A percentile compares a stretch with the other conserved stretches of the same genome.
Evolutionary conservation across 2,329 filamentous ascomycete genomes (phyloP).

Genomic region (Cercospora sojina): DNA sequence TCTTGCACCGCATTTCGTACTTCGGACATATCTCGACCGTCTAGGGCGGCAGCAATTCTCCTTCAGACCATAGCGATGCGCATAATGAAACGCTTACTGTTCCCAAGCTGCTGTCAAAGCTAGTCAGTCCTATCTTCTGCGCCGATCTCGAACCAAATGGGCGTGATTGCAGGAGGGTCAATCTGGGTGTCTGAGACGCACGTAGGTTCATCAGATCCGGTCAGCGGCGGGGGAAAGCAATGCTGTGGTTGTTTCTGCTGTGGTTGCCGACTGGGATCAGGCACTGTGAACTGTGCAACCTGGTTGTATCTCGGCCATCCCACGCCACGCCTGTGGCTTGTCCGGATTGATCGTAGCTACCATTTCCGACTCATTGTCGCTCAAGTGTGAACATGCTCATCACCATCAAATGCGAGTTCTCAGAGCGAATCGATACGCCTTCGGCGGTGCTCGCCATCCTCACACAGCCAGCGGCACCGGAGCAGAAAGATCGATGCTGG

Average conservation of each 20-base stretch:
- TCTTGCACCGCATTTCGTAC: neutral
- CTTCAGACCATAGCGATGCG: neutral
- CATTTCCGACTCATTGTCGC: neutral
- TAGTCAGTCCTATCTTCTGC: neutral
- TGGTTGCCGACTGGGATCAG: slow-evolving; percentile 4
- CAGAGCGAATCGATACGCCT: neutral
- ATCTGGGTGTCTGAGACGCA: slow-evolving; percentile 2
- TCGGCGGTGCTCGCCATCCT: neutral
- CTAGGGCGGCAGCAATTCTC: neutral
- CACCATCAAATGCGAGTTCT: neutral
- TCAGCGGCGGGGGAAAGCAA: neutral
- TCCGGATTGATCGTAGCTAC: neutral
- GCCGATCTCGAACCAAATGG: slow-evolving; percentile 10
- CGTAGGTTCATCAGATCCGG: slow-evolving; percentile 10
- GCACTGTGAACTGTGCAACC: neutral
- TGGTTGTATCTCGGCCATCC: neutral
- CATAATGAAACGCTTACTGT: neutral
- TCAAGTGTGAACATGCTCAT: neutral
- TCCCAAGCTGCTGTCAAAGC: neutral
- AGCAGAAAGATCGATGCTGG: slow-evolving; percentile 7
- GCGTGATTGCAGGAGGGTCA: slow-evolving; percentile 17
- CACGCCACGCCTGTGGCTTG: neutral
- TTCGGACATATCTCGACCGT: neutral
- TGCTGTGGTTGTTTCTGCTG: slow-evolving; percentile 10
- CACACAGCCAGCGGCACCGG: neutral